Base-by-base conservation (phyloP, 1,284 basidiomycete species). In the Abortiporus biennis region DNA sequence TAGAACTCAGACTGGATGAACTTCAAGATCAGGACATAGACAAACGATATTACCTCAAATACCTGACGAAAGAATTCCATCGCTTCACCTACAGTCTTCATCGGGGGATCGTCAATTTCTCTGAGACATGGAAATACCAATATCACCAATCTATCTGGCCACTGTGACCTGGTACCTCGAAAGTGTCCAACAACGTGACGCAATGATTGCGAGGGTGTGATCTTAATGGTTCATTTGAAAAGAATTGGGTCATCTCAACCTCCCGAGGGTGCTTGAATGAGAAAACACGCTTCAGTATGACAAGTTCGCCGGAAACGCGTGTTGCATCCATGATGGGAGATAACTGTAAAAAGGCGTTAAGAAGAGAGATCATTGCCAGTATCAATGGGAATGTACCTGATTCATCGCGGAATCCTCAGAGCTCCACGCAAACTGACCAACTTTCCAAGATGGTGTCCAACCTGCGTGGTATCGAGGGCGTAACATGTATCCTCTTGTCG, bases 161-260 rank as follows among this genome's bases (percentile, higher is more conserved):
- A n/a, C n/a, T 15, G 5, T 56, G 49, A 2, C 34, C 12, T 1
- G 51, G 47, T 15, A 47, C 47, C 6, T 49, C 41, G 6, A 61
- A 45, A 0, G 49, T 46, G 2, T 61, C 61, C 20, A 52, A 42
- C 2, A 60, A 30, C 1, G 48, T 56, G 3, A 58, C 54, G 20
- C 54, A 54, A 31, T 59, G 40, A 23, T 42, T 42, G 9, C 19
- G 15, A 9, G 40, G 40, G 24, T 42, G n/a, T 4, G 40, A 42
- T 20, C 11, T 9, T 6, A 42, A 32, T 4, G 58, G 25, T 62
- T 58, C 2, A 32, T 38, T 1, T 54, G 46, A 36, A 56, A 50
- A 1, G 24, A 38, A 3, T 34, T 40, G 2, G 49, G 31, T 2
- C 45, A 62, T 54, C 13, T 49, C 49, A 2, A 47, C 43, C 30